A percentile compares a stretch with the other conserved stretches of the same genome.
These are phyloP conservation scores for Trichomonas tenax DNA, from an alignment of 208 protist genomes.

Conservation along the genomic window DNA sequence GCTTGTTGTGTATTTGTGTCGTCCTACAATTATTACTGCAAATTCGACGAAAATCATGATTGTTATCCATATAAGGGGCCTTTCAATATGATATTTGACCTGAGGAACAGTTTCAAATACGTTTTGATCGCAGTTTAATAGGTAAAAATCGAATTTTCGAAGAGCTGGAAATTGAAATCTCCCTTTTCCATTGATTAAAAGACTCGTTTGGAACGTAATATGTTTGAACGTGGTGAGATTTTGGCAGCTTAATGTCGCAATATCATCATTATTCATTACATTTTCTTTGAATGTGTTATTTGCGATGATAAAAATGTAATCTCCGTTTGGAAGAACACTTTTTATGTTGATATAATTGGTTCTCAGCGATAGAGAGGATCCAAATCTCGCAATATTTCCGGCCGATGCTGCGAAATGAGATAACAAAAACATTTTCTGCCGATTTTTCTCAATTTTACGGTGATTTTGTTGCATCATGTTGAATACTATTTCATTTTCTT, in stretches of 20 bases:
- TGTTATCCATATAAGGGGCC: background rate
- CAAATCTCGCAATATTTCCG: background rate
- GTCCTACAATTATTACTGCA: background rate
- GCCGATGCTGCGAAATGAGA: background rate
- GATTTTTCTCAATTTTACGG: too few relatives aligned
- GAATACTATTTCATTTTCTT: too few relatives aligned
- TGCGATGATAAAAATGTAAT: background rate
- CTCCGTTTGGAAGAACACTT: background rate
- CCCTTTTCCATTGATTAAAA: background rate
- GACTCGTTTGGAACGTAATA: background rate
- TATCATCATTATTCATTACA: background rate
- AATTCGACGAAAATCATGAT: background rate
- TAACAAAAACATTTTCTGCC: background rate
- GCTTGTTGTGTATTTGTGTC: background rate
- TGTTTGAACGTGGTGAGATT: background rate
- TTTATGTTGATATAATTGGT: background rate
- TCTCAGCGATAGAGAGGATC: background rate
- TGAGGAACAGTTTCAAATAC: background rate
- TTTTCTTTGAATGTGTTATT: background rate
- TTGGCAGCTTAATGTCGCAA: background rate
- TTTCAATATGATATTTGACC: background rate
- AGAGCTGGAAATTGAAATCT: background rate
- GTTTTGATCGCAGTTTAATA: background rate
- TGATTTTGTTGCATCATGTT: too few relatives aligned
- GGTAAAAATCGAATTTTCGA: background rate